Evolutionary conservation across 2,329 filamentous ascomycete genomes (phyloP).

Genomic region (Balansia obtecta): DNA sequence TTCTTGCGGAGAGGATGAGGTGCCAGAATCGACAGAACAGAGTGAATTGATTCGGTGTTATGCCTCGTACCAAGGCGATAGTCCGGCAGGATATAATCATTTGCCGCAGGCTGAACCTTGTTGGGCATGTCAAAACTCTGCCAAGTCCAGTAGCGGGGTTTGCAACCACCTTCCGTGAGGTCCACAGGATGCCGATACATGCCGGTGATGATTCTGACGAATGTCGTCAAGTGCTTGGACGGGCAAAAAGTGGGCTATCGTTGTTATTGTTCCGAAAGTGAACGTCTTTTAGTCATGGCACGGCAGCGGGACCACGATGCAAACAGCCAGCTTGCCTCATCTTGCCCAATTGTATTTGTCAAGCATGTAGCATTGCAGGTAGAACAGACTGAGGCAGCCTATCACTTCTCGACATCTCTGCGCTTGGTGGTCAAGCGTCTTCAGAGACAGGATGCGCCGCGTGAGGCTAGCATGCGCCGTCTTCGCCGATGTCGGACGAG

Average conservation of each 20-base stretch:
- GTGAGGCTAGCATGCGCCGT: background rate
- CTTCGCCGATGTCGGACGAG: slow-evolving; percentile 4
- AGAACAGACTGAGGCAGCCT: background rate
- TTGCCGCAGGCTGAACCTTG: background rate
- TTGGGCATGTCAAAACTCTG: background rate
- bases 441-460: background rate
- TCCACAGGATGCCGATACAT: slow-evolving; percentile 10
- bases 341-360: background rate
- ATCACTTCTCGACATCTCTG: background rate
- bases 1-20: background rate
- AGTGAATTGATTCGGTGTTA: background rate
- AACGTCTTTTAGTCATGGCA: slow-evolving; percentile 3
- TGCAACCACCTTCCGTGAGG: slow-evolving; percentile 1
- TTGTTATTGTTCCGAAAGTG: background rate
- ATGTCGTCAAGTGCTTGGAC: slow-evolving; percentile 2
- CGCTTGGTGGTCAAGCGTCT: background rate
- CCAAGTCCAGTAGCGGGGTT: background rate
- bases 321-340: background rate
- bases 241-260: slow-evolving; percentile 6
- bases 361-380: background rate
- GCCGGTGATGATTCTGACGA: slow-evolving; percentile 6
- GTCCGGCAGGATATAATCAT: background rate
- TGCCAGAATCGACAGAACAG: background rate
- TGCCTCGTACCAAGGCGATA: background rate
- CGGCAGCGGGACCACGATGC: background rate